These are phyloP conservation scores for Capsicum chinense DNA, from an alignment of 257 asterid species.

Conservation along the genomic window DNA sequence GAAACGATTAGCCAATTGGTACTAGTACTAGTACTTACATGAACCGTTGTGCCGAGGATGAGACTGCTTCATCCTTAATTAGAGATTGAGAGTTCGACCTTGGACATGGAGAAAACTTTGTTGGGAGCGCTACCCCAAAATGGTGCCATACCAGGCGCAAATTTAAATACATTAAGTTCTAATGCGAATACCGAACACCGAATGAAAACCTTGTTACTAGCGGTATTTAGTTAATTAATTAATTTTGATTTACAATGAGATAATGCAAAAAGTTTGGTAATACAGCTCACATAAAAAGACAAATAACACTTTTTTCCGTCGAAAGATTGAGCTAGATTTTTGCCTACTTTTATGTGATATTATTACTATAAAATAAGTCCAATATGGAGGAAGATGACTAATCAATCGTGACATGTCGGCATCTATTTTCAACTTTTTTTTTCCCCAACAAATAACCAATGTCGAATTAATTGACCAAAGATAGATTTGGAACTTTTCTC, in stretches of 20 bases:
- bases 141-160: too few species aligned
- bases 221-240: not conserved
- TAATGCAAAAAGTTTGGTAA: not conserved
- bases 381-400: slow-evolving; percentile 3
- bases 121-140: too few species aligned
- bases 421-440: not conserved
- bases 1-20: not conserved
- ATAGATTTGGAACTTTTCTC: too few species aligned
- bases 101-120: too few species aligned
- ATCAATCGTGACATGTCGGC: slow-evolving; percentile 14
- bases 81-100: too few species aligned
- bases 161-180: too few species aligned
- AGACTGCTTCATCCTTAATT: too few species aligned
- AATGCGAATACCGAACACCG: too few species aligned
- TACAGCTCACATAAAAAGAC: slow-evolving; percentile 39
- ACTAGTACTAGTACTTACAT: not conserved
- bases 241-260: not conserved
- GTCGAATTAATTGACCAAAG: too few species aligned
- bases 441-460: too few species aligned
- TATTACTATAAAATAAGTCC: not conserved
- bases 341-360: not conserved
- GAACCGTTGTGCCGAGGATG: too few species aligned
- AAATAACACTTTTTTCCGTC: slow-evolving; percentile 37
- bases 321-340: slow-evolving; percentile 8
- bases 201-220: too few species aligned